Evolutionary conservation across 768 basidiomycete genomes (phyloP).

Genomic region (Auricularia auricula-judae): DNA sequence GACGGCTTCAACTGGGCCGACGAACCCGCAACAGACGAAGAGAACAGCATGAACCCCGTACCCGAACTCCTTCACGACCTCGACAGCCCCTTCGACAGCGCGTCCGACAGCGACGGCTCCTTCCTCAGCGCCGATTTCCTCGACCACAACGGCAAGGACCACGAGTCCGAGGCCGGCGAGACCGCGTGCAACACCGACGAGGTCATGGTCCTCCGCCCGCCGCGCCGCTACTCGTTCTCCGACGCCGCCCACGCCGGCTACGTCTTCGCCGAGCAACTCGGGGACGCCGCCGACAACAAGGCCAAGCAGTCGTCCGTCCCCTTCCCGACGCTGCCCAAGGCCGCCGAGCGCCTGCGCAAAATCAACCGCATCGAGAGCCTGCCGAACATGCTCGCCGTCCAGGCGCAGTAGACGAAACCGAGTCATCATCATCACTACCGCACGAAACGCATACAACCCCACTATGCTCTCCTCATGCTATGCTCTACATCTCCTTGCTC

Average conservation of each 20-base stretch:
- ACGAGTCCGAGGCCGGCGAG: neutral
- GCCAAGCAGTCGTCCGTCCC: neutral
- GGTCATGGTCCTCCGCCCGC: neutral
- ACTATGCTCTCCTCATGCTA: too few species aligned
- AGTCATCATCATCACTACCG: too few species aligned
- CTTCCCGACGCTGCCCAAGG: neutral
- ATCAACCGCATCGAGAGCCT: too few species aligned
- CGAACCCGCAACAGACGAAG: neutral
- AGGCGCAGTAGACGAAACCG: too few species aligned
- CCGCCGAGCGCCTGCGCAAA: too few species aligned
- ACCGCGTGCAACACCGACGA: neutral
- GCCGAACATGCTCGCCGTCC: too few species aligned
- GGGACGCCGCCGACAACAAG: neutral
- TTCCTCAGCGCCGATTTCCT: neutral
- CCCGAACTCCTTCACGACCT: neutral
- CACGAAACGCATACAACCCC: too few species aligned
- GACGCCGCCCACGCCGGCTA: neutral
- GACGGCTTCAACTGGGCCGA: neutral
- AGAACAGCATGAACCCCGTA: neutral
- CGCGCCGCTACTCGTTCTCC: neutral
- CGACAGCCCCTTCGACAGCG: neutral
- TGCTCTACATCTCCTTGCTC: too few species aligned
- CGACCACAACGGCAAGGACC: neutral
- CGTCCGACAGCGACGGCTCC: neutral
- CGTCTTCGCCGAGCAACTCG: neutral